A percentile compares a stretch with the other conserved stretches of the same genome.
Conservation (phyloP, 2,329 filamentous ascomycete genomes). For the Fonsecaea monophora region DNA sequence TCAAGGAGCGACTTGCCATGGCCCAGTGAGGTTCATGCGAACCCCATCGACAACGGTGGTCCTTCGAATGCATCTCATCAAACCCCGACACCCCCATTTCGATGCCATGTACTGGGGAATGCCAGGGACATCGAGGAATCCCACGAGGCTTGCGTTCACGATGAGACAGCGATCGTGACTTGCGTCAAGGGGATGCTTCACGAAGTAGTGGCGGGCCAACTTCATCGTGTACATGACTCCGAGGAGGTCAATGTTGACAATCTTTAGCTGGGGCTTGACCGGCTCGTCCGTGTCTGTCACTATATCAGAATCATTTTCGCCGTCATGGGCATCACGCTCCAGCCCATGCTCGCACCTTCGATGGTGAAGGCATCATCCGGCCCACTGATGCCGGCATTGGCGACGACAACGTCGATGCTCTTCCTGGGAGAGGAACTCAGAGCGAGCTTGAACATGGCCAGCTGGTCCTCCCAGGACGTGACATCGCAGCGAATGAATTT, state of each 20-base stretch:
- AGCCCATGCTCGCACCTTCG: slow-evolving; percentile 28
- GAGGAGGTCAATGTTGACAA: slow-evolving; percentile 40
- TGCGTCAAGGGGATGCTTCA: slow-evolving; percentile 27
- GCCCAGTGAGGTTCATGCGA: slow-evolving; percentile 48
- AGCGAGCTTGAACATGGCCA: slow-evolving; percentile 67
- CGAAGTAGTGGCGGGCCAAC: slow-evolving; percentile 45
- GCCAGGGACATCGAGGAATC: slow-evolving; percentile 45
- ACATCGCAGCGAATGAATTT: slow-evolving; percentile 60
- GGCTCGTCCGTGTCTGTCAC: slow-evolving; percentile 26
- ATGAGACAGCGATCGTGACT: slow-evolving; percentile 41
- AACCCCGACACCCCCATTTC: slow-evolving; percentile 48
- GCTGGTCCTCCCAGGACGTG: slow-evolving; percentile 68
- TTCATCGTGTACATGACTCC: slow-evolving; percentile 31
- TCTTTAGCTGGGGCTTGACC: slow-evolving; percentile 44
- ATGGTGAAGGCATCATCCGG: slow-evolving; percentile 41
- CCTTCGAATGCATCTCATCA: slow-evolving; percentile 47
- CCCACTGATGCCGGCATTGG: slow-evolving; percentile 68
- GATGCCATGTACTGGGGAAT: slow-evolving; percentile 45
- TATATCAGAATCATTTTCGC: slow-evolving; percentile 52
- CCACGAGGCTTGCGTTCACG: slow-evolving; percentile 45
- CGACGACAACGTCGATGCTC: slow-evolving; percentile 68
- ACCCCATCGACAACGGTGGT: slow-evolving; percentile 47
- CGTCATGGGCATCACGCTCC: slow-evolving; percentile 1
- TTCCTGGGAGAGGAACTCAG: slow-evolving; percentile 59
- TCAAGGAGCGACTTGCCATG: slow-evolving; percentile 39